phyloP scores from a whole-genome alignment of 306 rosid genomes.

The Vigna mungo region DNA sequence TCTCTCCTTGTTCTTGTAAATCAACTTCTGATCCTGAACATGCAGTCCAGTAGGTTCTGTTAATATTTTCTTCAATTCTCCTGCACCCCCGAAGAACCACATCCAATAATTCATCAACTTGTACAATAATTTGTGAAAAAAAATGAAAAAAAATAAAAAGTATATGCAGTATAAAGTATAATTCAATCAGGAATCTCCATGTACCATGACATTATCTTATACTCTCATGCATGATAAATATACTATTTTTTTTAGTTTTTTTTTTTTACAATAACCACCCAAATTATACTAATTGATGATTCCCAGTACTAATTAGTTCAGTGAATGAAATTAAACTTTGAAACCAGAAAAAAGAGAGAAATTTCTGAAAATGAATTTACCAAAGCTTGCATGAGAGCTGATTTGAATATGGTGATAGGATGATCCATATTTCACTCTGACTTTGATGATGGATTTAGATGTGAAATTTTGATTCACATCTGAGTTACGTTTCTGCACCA shows the following conservation, averaged over 20 bases:
- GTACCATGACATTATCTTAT: too few relatives aligned
- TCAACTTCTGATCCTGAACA: conserved; percentile 71
- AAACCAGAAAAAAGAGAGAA: not conserved
- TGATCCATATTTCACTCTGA: conserved; percentile 73
- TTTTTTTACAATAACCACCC: not conserved
- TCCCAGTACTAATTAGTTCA: not conserved
- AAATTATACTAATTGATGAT: not conserved
- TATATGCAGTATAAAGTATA: not conserved
- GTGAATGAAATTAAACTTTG: not conserved
- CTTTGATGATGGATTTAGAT: conserved; percentile 54
- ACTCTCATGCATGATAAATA: too few relatives aligned
- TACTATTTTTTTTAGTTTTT: too few relatives aligned
- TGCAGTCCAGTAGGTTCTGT: conserved; percentile 69
- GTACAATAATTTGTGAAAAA: not conserved
- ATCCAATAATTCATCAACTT: not conserved
- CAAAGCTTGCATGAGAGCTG: conserved; percentile 84
- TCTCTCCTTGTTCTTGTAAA: conserved; percentile 81
- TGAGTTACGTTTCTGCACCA: conserved; percentile 74
- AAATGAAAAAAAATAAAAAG: not conserved
- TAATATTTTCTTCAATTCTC: conserved; percentile 89
- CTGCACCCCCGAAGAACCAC: conserved; percentile 51
- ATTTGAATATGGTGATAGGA: conserved; percentile 62
- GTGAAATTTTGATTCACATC: conserved; percentile 45
- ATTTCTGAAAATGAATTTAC: conserved; percentile 46
- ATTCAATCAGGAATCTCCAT: not conserved